Base-by-base conservation (phyloP, 129 eudicot species). In the Lonicera japonica region DNA sequence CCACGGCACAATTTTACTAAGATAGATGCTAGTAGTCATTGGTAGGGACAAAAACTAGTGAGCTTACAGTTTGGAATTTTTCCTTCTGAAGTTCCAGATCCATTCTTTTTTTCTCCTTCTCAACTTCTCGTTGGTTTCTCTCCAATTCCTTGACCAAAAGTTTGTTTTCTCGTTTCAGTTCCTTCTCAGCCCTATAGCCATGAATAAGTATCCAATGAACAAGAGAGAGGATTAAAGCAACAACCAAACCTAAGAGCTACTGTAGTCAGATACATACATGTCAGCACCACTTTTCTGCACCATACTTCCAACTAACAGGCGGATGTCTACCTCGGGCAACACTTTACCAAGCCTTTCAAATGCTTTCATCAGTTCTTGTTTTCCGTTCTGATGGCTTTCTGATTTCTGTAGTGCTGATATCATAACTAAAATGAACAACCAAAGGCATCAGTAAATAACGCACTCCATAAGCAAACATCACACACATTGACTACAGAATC, bases 51-150 rank as follows among this genome's bases (percentile, higher is more conserved):
- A n/a, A 11, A 60, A n/a, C 0, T 14, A 12, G 20, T 8, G 53
- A 59, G 48, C 92, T 68, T 72, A 94, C 99, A 60, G 53, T 83
- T 60, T 81, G 92, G 80, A 88, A 56, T 73, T 88, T 94, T 67
- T 94, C 99, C 75, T 85, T 94, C 76, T 80, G 76, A 65, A 78
- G 96, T 58, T 94, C 95, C 65, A 84, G 85, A 46, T 82, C 92
- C 74, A 83, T 66, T 75, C 76, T 80, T 66, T 78, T 67, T 76
- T 74, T 94, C 75, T 85, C 95, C 82, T 83, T 94, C 72, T 94
- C 99, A 29, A 11, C 80, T 57, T 85, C 87, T 43, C 86, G 96
- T 77, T 80, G 83, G 61, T 60, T 81, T 77, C 72, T 94, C 95
- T 94, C 99, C 73, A 85, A 62, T 65, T 85, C 95, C 82, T 80